phyloP scores from a whole-genome alignment of 2,329 filamentous ascomycete genomes.

The Periconia digitata region DNA sequence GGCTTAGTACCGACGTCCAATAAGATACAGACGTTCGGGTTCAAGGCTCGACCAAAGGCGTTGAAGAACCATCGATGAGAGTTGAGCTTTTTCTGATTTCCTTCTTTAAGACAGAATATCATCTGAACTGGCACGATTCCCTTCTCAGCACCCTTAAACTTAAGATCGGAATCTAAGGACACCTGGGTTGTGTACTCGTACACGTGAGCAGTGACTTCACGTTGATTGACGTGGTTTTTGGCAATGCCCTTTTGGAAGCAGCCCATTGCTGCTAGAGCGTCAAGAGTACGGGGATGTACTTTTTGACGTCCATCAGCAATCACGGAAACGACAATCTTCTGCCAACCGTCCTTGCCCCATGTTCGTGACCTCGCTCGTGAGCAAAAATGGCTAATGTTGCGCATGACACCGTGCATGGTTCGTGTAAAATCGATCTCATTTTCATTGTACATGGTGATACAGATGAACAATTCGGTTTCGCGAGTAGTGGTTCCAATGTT shows the following conservation, averaged over 20 bases:
- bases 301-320: slow-evolving; percentile 93
- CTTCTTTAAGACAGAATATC: slow-evolving; percentile 97
- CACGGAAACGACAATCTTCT: slow-evolving; percentile 98
- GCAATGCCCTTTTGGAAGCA: slow-evolving; percentile 98
- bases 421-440: slow-evolving; percentile 95
- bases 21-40: slow-evolving; percentile 94
- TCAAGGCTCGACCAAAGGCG: slow-evolving; percentile 87
- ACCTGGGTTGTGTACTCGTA: slow-evolving; percentile 99
- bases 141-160: slow-evolving; percentile 99
- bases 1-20: slow-evolving; percentile 96
- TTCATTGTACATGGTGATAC: slow-evolving; percentile 99
- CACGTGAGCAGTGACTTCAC: slow-evolving; percentile 92
- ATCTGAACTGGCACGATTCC: slow-evolving; percentile 97
- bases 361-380: slow-evolving; percentile 87
- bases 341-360: slow-evolving; percentile 97
- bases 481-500: slow-evolving; percentile 80
- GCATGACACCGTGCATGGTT: slow-evolving; percentile 98
- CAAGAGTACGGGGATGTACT: slow-evolving; percentile 89
- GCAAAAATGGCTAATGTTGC: slow-evolving; percentile 97
- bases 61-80: slow-evolving; percentile 99
- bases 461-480: slow-evolving; percentile 95
- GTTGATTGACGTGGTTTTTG: slow-evolving; percentile 96
- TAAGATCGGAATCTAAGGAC: slow-evolving; percentile 89
- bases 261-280: slow-evolving; percentile 93
- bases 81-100: slow-evolving; percentile 97